Conservation (phyloP, 1,284 basidiomycete species). For the Wolfiporia cocos region DNA sequence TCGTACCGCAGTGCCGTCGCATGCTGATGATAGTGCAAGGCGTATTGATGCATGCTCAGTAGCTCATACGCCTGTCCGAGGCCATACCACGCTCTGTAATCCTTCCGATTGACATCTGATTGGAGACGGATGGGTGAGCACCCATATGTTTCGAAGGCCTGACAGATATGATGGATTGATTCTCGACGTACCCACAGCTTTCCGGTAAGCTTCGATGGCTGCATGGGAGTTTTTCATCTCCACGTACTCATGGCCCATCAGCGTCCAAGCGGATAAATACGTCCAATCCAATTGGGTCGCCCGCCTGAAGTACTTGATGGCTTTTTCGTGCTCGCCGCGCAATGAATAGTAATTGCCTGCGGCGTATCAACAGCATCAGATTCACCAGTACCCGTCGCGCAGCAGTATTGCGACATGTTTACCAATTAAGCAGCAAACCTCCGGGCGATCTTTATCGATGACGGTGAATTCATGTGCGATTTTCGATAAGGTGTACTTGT, state of each 20-base stretch:
- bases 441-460: conserved; percentile 86
- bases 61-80: conserved; percentile 97
- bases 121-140: conserved; percentile 3
- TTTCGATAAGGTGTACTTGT: conserved; percentile 82
- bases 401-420: conserved; percentile 23
- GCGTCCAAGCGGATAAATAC: conserved; percentile 96
- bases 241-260: conserved; percentile 98
- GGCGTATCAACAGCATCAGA: background rate
- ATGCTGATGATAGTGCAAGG: conserved; percentile 94
- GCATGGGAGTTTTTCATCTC: conserved; percentile 99
- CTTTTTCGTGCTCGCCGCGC: conserved; percentile 90
- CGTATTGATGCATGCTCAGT: conserved; percentile 94
- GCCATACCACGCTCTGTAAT: conserved; percentile 98
- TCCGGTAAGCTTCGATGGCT: conserved; percentile 94
- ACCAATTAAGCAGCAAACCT: conserved; percentile 95
- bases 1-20: conserved; percentile 84
- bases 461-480: conserved; percentile 89
- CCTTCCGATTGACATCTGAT: conserved; percentile 89
- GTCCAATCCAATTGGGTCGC: conserved; percentile 93
- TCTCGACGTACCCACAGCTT: conserved; percentile 81
- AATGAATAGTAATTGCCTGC: conserved; percentile 95
- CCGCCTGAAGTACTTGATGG: conserved; percentile 91
- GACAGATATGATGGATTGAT: background rate
- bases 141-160: background rate
- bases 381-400: background rate